phyloP scores from a whole-genome alignment of 371 early-diverging fungal species.

The Umbelopsis sp. region DNA sequence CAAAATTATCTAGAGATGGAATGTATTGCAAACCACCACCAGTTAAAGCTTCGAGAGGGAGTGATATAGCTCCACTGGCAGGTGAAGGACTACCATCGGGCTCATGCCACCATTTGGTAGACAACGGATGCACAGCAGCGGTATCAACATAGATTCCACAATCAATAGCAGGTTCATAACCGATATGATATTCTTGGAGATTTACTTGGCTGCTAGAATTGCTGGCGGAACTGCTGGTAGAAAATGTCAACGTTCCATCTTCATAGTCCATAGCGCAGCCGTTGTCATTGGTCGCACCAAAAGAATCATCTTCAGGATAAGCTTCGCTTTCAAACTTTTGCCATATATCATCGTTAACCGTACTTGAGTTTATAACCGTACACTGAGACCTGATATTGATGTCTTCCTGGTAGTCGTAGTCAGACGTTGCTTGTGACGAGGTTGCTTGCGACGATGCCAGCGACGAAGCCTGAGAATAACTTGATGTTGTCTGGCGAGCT shows the following conservation, averaged over 20 bases:
- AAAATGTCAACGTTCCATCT: not conserved
- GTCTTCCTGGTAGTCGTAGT: too few species aligned
- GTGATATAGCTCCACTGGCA: too few species aligned
- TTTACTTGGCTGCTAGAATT: not conserved
- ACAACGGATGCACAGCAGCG: not conserved
- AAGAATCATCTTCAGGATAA: not conserved
- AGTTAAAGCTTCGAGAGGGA: too few species aligned
- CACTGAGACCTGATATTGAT: too few species aligned
- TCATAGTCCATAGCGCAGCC: not conserved
- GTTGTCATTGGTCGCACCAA: not conserved
- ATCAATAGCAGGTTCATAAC: not conserved
- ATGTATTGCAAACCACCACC: not conserved
- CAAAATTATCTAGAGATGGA: not conserved
- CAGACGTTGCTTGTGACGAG: too few species aligned
- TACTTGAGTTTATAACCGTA: too few species aligned
- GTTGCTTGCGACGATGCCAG: too few species aligned
- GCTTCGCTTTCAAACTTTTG: too few species aligned
- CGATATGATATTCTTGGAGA: not conserved
- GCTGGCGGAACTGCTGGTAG: not conserved
- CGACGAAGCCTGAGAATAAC: too few species aligned
- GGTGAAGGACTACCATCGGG: not conserved
- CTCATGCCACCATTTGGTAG: not conserved
- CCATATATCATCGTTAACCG: too few species aligned
- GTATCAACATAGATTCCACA: not conserved
- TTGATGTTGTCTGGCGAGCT: too few species aligned